Evolutionary conservation across 2,329 filamentous ascomycete species (phyloP), one percentile per base, ranked within the genome.

Genomic region (Talaromyces sp.): DNA sequence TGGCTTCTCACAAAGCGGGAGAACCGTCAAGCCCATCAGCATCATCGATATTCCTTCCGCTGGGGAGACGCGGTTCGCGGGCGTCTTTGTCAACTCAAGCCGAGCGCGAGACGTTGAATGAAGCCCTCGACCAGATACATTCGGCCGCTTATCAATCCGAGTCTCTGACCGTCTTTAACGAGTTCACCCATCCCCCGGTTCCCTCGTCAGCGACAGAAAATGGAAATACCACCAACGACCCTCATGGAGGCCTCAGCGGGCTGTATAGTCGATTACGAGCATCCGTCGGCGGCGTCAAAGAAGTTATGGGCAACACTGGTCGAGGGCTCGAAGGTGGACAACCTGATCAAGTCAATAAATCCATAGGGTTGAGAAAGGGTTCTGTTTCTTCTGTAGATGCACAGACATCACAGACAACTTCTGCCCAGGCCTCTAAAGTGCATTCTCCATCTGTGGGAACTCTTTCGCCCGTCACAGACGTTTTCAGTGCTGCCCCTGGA

Each of bases 161-260:
- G 65, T 85, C 87, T 36, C 82, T 98, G 55, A 98, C 93, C 2
- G 96, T 92, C 9, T 98, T 98, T 77, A 96, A 96, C 76, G 93
- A 97, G 71, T 93, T 96, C 70, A 90, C 89, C 7, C 74, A 71
- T 58, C 78, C 78, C 0, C 84, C 88, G 0, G 87, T 88, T 5
- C 87, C 90, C 2, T 80, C 84, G 1, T 78, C 85, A 1, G 80
- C 83, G 1, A 77, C 81, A 27, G 92, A 96, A 68, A 85, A 81
- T 62, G 92, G 91, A 72, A 84, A 84, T 9, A 80, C 36, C n/a
- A 19, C 58, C 13, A 85, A 87, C 28, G 92, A 96, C 62, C 76
- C 95, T 25, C 91, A 95, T 65, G 90, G 93, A 74, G 92, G 93
- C 4, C 80, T 98, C 54, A 96, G 90, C 71, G 92, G 93, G 0